These are phyloP conservation scores for Pisolithus tinctorius DNA, from an alignment of 768 basidiomycete species.

Conservation along the genomic window DNA sequence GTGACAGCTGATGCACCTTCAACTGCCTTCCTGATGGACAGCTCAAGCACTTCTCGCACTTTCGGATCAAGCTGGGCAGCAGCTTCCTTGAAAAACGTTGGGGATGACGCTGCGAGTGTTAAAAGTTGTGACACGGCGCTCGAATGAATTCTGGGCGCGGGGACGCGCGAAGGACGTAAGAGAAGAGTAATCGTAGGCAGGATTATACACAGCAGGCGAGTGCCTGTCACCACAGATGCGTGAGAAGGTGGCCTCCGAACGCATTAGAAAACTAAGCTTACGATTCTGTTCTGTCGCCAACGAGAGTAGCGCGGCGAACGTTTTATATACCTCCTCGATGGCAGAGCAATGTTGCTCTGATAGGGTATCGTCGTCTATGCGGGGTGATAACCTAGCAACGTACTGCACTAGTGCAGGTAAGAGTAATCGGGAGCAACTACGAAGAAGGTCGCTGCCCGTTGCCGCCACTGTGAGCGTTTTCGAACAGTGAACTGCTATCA, in stretches of 20 bases:
- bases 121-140: slow-evolving; percentile 65
- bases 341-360: slow-evolving; percentile 54
- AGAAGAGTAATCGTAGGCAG: slow-evolving; percentile 72
- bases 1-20: slow-evolving; percentile 34
- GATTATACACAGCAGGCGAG: slow-evolving; percentile 60
- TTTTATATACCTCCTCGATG: slow-evolving; percentile 76
- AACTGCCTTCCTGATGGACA: slow-evolving; percentile 70
- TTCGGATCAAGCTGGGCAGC: slow-evolving; percentile 56
- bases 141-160: slow-evolving; percentile 41
- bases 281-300: slow-evolving; percentile 54
- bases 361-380: slow-evolving; percentile 49
- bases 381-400: slow-evolving; percentile 60
- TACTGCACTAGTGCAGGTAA: slow-evolving; percentile 80
- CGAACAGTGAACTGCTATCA: slow-evolving; percentile 88
- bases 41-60: slow-evolving; percentile 61
- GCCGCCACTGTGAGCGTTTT: slow-evolving; percentile 78
- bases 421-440: slow-evolving; percentile 63
- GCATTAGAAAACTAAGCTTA: slow-evolving; percentile 25
- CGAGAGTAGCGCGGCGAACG: slow-evolving; percentile 59
- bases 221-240: slow-evolving; percentile 36
- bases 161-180: slow-evolving; percentile 44
- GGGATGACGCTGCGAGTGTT: slow-evolving; percentile 61
- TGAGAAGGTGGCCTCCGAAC: slow-evolving; percentile 5
- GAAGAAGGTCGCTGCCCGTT: slow-evolving; percentile 57
- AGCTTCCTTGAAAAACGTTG: slow-evolving; percentile 80